Conservation (phyloP, 164 flowering plant species). For the Protea cynaroides region DNA sequence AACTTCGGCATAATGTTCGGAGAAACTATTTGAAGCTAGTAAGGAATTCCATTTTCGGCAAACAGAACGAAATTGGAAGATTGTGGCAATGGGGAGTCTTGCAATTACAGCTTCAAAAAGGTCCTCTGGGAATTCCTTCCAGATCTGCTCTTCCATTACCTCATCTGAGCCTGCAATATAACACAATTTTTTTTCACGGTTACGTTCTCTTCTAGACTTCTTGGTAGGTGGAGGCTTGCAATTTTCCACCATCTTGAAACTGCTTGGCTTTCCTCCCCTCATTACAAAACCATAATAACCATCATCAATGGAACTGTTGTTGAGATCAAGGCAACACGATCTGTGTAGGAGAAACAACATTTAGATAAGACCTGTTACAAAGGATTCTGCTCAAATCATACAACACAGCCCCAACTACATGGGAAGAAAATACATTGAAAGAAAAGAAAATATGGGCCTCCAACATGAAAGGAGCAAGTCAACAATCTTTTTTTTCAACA, state of each 20-base stretch:
- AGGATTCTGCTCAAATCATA: neutral
- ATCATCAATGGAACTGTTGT: slow-evolving; percentile 37
- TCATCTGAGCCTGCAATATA: slow-evolving; percentile 23
- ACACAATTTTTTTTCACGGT: slow-evolving; percentile 40
- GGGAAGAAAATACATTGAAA: no score
- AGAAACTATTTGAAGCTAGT: slow-evolving; percentile 62
- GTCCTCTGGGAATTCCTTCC: slow-evolving; percentile 96
- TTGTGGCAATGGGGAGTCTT: slow-evolving; percentile 70
- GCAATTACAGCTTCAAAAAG: slow-evolving; percentile 92
- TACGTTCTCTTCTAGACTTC: slow-evolving; percentile 59
- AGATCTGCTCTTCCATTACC: slow-evolving; percentile 61
- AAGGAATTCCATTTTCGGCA: slow-evolving; percentile 83
- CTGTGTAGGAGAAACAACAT: slow-evolving; percentile 28
- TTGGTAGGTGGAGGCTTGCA: slow-evolving; percentile 60
- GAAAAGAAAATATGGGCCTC: no score
- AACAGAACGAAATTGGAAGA: slow-evolving; percentile 79
- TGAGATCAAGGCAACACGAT: slow-evolving; percentile 50
- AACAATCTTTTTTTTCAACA: no score
- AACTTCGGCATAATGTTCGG: slow-evolving; percentile 56
- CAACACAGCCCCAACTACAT: neutral
- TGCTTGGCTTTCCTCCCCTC: slow-evolving; percentile 51
- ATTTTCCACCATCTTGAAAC: slow-evolving; percentile 51
- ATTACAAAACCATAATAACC: slow-evolving; percentile 41
- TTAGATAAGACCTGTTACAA: neutral
- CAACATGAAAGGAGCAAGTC: no score